Base-by-base conservation (phyloP, 2,329 filamentous ascomycete species). In the Helminthosporium solani region DNA sequence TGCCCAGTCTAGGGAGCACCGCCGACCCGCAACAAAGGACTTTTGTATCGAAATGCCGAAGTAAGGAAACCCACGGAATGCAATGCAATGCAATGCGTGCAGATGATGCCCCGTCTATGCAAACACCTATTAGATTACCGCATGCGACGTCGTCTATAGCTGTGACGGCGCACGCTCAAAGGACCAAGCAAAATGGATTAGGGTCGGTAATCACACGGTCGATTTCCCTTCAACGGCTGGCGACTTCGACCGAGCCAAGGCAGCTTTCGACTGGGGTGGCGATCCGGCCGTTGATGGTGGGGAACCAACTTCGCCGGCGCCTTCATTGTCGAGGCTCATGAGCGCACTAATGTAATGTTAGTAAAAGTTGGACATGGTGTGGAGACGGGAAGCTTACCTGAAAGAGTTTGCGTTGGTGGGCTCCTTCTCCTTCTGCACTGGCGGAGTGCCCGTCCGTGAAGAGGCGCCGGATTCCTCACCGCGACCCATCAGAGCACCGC, bases 361-460 rank as follows among this genome's bases (percentile, higher is more conserved):
- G 55, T 48, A 30, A 28, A 33, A 14, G 20, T 45, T 14, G 14
- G 7, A 36, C 30, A 21, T 33, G 3, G 3, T 15, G 28, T 4
- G 20, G 23, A 7, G 39, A 12, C 3, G 16, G 1, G n/a, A 21
- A 31, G 59, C 86, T 79, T 83, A 96, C 91, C 90, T 92, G 77
- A 96, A 99, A 60, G 91, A 86, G 78, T 99, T 99, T 58, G 85
- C 83, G 25, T 87, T 87, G 49, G 83, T 86, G 57, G 83, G 78
- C 70, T 85, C 83, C 63, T 79, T 78, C 60, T 81, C 78, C 61
- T 83, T 82, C 61, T 78, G 76, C 19, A 78, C 78, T 36, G 90
- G 88, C 44, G 91, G 91, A 39, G 92, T 97, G 61, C 88, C 89
- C 45, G 90, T 95, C 58, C 94, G 85, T 49, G 91, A 96, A 44